Evolutionary conservation across 73 alveolate genomes (phyloP).

Genomic region (Paramecium bursaria): DNA sequence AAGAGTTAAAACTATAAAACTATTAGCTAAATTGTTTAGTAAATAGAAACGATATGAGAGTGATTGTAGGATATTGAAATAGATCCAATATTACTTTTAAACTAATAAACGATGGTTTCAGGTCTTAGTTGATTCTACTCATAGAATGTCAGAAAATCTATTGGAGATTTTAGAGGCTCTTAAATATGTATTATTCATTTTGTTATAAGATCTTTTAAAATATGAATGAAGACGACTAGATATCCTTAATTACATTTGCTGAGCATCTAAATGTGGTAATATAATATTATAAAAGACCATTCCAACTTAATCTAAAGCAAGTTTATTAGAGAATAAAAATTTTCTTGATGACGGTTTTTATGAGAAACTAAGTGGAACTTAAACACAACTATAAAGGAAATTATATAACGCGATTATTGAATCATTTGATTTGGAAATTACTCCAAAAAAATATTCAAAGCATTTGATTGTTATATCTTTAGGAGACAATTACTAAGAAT

Average conservation of each 20-base stretch:
- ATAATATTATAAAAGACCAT: too few species aligned
- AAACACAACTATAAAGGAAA: conserved; percentile 7
- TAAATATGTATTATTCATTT: conserved; percentile 9
- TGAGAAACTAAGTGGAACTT: conserved; percentile 41
- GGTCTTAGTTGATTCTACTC: conserved; percentile 12
- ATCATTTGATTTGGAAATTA: not conserved
- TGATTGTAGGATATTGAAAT: conserved; percentile 29
- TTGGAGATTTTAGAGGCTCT: conserved; percentile 24
- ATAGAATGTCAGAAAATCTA: conserved; percentile 45
- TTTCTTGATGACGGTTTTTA: conserved; percentile 49
- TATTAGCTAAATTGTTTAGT: conserved; percentile 22
- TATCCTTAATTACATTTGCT: conserved; percentile 10
- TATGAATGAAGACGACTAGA: conserved; percentile 53
- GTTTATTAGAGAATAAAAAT: conserved; percentile 38
- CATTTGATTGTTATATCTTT: too few species aligned
- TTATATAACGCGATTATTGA: conserved; percentile 37
- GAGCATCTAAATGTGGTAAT: conserved; percentile 21
- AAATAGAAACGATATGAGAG: not conserved
- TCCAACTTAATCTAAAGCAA: conserved; percentile 39
- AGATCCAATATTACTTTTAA: conserved; percentile 10
- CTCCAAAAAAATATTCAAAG: not conserved
- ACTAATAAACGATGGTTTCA: not conserved
- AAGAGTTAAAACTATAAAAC: conserved; percentile 27
- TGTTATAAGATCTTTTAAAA: conserved; percentile 17
- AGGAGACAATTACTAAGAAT: not conserved